Evolutionary conservation across 2,329 filamentous ascomycete genomes (phyloP).

Genomic region (Biscogniauxia mediterranea): DNA sequence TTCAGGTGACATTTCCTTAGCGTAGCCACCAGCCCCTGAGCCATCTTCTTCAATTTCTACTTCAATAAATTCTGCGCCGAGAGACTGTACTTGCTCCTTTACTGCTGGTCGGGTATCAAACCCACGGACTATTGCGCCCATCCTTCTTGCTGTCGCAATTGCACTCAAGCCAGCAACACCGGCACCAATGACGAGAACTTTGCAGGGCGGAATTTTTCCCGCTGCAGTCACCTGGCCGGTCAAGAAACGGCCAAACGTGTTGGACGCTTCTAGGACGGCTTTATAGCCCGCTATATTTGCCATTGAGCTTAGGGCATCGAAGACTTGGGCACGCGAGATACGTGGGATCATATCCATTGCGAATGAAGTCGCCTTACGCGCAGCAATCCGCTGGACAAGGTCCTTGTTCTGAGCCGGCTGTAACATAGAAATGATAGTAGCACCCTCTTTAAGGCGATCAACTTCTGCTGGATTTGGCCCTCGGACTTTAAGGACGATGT

Average conservation of each 20-base stretch:
- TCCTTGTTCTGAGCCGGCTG: slow-evolving; percentile 79
- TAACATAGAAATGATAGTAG: slow-evolving; percentile 78
- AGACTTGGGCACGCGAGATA: slow-evolving; percentile 84
- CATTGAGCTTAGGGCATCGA: slow-evolving; percentile 89
- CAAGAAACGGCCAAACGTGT: slow-evolving; percentile 83
- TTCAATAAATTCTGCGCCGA: slow-evolving; percentile 87
- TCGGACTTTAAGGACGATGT: slow-evolving; percentile 84
- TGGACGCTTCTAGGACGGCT: slow-evolving; percentile 84
- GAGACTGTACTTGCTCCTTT: slow-evolving; percentile 84
- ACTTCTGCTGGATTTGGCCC: slow-evolving; percentile 70
- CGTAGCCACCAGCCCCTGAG: slow-evolving; percentile 80
- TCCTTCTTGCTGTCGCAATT: slow-evolving; percentile 79
- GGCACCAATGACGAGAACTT: slow-evolving; percentile 85
- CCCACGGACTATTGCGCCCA: slow-evolving; percentile 85
- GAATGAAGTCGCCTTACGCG: slow-evolving; percentile 71
- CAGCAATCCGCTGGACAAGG: slow-evolving; percentile 70
- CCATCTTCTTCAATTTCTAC: slow-evolving; percentile 84
- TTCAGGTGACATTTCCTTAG: slow-evolving; percentile 91
- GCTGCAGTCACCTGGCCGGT: slow-evolving; percentile 89
- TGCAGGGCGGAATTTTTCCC: slow-evolving; percentile 85
- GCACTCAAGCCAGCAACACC: slow-evolving; percentile 87
- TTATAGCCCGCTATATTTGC: slow-evolving; percentile 94
- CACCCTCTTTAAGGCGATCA: slow-evolving; percentile 62
- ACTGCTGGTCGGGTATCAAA: slow-evolving; percentile 90
- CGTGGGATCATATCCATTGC: slow-evolving; percentile 93